Percentiles rank a stretch among this genome's conserved stretches.
phyloP scores from a whole-genome alignment of 257 asterid genomes.

The Solanum pinnatisectum region DNA sequence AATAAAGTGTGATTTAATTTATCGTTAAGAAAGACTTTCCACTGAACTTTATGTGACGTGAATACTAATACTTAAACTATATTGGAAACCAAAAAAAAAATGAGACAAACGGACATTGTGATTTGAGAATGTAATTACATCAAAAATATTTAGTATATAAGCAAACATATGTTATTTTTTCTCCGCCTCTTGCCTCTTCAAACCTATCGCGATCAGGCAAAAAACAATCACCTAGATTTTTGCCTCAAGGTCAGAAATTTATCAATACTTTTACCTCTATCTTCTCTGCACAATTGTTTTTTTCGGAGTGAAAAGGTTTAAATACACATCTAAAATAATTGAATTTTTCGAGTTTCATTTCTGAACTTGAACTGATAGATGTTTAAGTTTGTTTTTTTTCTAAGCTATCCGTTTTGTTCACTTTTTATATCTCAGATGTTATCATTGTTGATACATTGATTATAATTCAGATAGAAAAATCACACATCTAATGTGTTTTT shows the following conservation, averaged over 20 bases:
- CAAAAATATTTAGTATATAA: background rate
- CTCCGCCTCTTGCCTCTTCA: background rate
- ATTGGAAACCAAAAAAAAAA: background rate
- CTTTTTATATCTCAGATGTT: background rate
- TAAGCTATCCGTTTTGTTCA: background rate
- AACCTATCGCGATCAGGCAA: conserved; percentile 5
- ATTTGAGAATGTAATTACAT: background rate
- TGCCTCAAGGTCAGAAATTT: background rate
- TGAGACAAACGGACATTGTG: background rate
- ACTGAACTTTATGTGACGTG: background rate
- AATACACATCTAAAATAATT: too few species aligned
- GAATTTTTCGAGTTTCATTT: background rate
- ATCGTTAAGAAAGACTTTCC: too few species aligned
- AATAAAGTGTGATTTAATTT: too few species aligned
- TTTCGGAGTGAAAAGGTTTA: background rate
- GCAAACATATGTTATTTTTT: background rate
- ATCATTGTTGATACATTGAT: background rate
- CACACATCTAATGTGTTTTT: background rate
- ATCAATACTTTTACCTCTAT: background rate
- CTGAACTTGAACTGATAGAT: background rate
- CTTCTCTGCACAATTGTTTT: background rate
- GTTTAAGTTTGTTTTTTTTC: background rate
- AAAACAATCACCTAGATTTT: background rate
- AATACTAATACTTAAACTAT: background rate
- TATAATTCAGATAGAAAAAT: background rate